A percentile compares a stretch with the other conserved stretches of the same genome.
Conservation (phyloP, 805 yeast genomes). For the Saturnispora hagleri region DNA sequence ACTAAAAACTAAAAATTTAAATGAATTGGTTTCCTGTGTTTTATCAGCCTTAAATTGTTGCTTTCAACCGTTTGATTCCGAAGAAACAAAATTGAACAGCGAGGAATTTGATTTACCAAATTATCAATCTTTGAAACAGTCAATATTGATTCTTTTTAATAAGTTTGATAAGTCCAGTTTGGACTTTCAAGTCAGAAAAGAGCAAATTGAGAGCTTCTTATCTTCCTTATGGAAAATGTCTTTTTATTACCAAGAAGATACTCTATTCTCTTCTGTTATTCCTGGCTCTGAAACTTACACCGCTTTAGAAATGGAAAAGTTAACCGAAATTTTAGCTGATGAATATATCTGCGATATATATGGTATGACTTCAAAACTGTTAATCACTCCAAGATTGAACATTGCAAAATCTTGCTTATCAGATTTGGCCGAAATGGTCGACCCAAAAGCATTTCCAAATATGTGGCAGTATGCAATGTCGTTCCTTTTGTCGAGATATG, state of each 20-base stretch:
- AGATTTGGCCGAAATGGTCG: conserved; percentile 38
- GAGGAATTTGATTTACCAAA: conserved; percentile 12
- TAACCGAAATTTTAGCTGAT: conserved; percentile 21
- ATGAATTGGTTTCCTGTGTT: conserved; percentile 32
- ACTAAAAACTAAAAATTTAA: conserved; percentile 14
- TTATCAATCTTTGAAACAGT: conserved; percentile 33
- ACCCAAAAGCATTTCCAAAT: conserved; percentile 16
- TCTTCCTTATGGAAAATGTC: conserved; percentile 49
- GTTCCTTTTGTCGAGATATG: conserved; percentile 47
- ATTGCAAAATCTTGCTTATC: conserved; percentile 50
- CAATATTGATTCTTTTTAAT: conserved; percentile 30
- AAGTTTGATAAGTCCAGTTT: conserved; percentile 19
- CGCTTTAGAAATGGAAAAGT: neutral
- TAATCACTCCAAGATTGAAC: conserved; percentile 32
- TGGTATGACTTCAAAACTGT: conserved; percentile 53
- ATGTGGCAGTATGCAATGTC: conserved; percentile 30
- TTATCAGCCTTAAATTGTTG: conserved; percentile 34
- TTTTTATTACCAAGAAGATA: conserved; percentile 49
- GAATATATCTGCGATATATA: conserved; percentile 42
- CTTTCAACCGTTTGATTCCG: conserved; percentile 26
- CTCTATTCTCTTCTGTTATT: conserved; percentile 15
- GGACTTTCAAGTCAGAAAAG: conserved; percentile 4
- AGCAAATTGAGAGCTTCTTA: conserved; percentile 35
- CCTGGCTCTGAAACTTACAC: neutral
- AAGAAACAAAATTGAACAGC: neutral